Evolutionary conservation across 495 filamentous ascomycete genomes (phyloP).

Genomic region (Neurospora africana): DNA sequence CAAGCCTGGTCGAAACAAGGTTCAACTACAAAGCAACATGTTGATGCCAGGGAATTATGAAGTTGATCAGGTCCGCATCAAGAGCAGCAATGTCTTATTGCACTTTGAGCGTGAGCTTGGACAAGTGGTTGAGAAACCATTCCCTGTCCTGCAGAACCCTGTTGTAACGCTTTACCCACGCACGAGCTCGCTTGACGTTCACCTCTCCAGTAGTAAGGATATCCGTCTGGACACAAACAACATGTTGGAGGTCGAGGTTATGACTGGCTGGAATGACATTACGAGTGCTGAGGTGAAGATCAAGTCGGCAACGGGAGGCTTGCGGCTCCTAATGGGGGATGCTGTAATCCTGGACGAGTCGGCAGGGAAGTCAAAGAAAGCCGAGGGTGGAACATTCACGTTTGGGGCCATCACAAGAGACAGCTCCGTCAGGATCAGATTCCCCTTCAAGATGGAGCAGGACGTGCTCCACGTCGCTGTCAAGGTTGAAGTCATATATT

Average conservation of each 20-base stretch:
- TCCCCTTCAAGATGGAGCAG: slow-evolving; percentile 82
- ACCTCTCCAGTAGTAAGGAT: slow-evolving; percentile 36
- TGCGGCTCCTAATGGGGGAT: slow-evolving; percentile 71
- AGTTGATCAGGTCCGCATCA: slow-evolving; percentile 61
- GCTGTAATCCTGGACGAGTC: slow-evolving; percentile 46
- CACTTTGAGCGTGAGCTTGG: slow-evolving; percentile 43
- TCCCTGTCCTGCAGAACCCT: slow-evolving; percentile 29
- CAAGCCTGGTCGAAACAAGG: slow-evolving; percentile 41
- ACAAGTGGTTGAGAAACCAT: slow-evolving; percentile 32
- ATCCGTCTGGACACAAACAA: slow-evolving; percentile 70
- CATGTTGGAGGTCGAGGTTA: slow-evolving; percentile 61
- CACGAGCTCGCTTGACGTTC: slow-evolving; percentile 36
- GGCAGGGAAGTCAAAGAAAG: slow-evolving; percentile 34
- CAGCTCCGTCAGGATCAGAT: slow-evolving; percentile 44
- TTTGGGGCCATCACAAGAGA: slow-evolving; percentile 44
- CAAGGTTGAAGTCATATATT: slow-evolving; percentile 67
- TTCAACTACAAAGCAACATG: slow-evolving; percentile 42
- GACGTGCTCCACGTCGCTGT: slow-evolving; percentile 61
- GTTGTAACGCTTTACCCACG: slow-evolving; percentile 38
- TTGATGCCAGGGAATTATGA: slow-evolving; percentile 67
- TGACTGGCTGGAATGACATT: slow-evolving; percentile 70
- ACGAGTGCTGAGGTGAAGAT: slow-evolving; percentile 58
- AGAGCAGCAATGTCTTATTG: slow-evolving; percentile 59
- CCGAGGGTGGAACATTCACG: slow-evolving; percentile 55
- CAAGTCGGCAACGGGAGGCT: slow-evolving; percentile 72